These are phyloP conservation scores for Onygena corvina DNA, from an alignment of 2,329 filamentous ascomycete species.

Conservation along the genomic window DNA sequence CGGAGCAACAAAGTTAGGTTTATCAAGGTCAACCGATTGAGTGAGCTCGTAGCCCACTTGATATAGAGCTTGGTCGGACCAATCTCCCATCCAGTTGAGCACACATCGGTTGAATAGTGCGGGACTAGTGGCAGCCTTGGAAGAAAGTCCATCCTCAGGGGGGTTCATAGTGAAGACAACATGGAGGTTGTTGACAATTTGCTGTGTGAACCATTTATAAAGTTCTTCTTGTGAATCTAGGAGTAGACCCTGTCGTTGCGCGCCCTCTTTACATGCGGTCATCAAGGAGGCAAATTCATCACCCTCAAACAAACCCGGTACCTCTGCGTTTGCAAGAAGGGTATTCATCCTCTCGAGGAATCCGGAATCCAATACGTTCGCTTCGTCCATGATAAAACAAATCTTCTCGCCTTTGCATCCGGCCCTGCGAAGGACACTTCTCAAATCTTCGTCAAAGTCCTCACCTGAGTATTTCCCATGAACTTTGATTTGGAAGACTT, in stretches of 20 bases:
- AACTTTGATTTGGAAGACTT: slow-evolving; percentile 99
- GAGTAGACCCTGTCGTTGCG: slow-evolving; percentile 85
- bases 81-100: slow-evolving; percentile 99
- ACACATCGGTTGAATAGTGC: slow-evolving; percentile 99
- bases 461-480: slow-evolving; percentile 97
- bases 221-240: slow-evolving; percentile 96
- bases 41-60: slow-evolving; percentile 94
- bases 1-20: slow-evolving; percentile 69
- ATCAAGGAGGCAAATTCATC: slow-evolving; percentile 97
- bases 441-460: slow-evolving; percentile 95
- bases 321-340: slow-evolving; percentile 94
- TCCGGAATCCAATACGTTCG: slow-evolving; percentile 94
- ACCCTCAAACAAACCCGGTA: slow-evolving; percentile 96
- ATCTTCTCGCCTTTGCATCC: slow-evolving; percentile 99
- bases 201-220: slow-evolving; percentile 99
- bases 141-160: slow-evolving; percentile 84
- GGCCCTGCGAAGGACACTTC: slow-evolving; percentile 82
- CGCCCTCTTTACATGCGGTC: slow-evolving; percentile 97
- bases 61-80: slow-evolving; percentile 97
- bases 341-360: slow-evolving; percentile 99
- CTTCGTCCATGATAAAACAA: slow-evolving; percentile 99
- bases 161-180: slow-evolving; percentile 99
- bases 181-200: slow-evolving; percentile 97
- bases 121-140: slow-evolving; percentile 93
- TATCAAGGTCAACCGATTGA: slow-evolving; percentile 88